Evolutionary conservation across 2,329 filamentous ascomycete genomes (phyloP), one percentile per base, ranked within the genome.

Genomic region (Calonectria hongkongensis): DNA sequence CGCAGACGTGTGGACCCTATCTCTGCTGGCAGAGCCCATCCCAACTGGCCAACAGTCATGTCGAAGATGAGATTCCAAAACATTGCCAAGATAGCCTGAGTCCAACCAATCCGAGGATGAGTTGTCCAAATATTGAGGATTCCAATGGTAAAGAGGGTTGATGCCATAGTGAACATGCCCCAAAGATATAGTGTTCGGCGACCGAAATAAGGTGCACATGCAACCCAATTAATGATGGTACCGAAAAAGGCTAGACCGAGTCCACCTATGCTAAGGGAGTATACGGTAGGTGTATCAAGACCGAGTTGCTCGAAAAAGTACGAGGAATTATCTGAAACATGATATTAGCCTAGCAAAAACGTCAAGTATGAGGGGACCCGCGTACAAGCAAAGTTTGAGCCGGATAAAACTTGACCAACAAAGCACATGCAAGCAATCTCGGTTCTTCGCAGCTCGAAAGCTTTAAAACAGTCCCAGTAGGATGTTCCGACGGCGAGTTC

Each of bases 381-480:
- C 48, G 6, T 6, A 27, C 21, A 51, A 51, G 27, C 48, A 28
- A 30, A 27, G 25, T 30, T 51, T 51, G 25, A 28, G 16, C 85
- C 85, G 43, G 81, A 83, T 1, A 84, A 69, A 27, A 80, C 76
- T 56, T 86, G 83, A 27, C 82, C 81, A 0, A 81, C 68, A 84
- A 82, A 85, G 0, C 80, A 77, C 8, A 82, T 73, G 7, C 81
- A 79, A 1, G 82, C 82, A 30, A 86, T 85, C 41, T 84, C 82
- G 1, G 84, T 85, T 50, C 85, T 75, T 10, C 84, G 81, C 4
- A 84, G 80, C 45, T 89, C 83, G 7, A 82, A 78, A n/a, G 84
- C 83, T 27, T 82, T 82, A 75, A 88, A 88, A 73, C 85, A 87
- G 74, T 87, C 85, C 48, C 72, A 72, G 69, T 88, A 88, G 0